Evolutionary conservation across 169 alveolate species (phyloP).

Genomic region (Plasmodium sp.): DNA sequence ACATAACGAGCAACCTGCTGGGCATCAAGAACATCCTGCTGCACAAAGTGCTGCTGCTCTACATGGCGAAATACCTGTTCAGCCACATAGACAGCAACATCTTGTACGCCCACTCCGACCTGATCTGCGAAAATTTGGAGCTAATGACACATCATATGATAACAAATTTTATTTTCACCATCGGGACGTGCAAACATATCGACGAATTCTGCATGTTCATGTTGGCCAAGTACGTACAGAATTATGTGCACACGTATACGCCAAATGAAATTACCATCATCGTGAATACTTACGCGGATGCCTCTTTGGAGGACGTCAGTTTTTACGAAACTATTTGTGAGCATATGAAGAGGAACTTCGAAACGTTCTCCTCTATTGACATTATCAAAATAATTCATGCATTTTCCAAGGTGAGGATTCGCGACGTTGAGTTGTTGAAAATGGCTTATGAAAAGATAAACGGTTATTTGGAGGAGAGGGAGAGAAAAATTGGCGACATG

Average conservation of each 20-base stretch:
- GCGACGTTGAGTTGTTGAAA: constrained; percentile 39
- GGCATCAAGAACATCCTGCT: constrained; percentile 19
- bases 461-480: constrained; percentile 31
- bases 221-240: constrained; percentile 71
- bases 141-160: constrained; percentile 35
- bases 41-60: constrained; percentile 16
- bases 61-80: constrained; percentile 59
- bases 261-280: constrained; percentile 53
- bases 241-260: constrained; percentile 17
- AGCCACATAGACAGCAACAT: constrained; percentile 59
- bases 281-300: constrained; percentile 72
- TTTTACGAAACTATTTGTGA: constrained; percentile 73
- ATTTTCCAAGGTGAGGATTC: constrained; percentile 57
- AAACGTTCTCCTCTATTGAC: constrained; percentile 28
- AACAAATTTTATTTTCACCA: constrained; percentile 68
- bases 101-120: constrained; percentile 62
- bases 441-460: constrained; percentile 55
- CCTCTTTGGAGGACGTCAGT: constrained; percentile 67
- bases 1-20: constrained; percentile 6
- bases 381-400: constrained; percentile 58
- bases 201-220: constrained; percentile 74
- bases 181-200: constrained; percentile 67
- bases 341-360: constrained; percentile 23
- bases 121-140: constrained; percentile 61
- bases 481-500: not conserved